Base-by-base conservation (phyloP, 2,329 filamentous ascomycete genomes). In the Colletotrichum phormii region DNA sequence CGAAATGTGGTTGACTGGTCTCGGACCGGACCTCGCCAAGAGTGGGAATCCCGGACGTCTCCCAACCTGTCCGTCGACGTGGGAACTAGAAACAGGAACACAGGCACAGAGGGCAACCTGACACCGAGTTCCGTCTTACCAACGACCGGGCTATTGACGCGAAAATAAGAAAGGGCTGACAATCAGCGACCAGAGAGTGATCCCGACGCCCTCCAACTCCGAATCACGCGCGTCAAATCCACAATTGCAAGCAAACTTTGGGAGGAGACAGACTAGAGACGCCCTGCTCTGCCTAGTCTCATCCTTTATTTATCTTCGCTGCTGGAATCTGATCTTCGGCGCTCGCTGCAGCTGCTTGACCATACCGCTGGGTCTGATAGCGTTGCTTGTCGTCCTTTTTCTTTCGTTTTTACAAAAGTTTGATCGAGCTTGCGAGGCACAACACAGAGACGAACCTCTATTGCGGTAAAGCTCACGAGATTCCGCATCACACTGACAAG, bases 261-360 rank as follows among this genome's bases (percentile, higher is more conserved):
- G 18, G 31, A 22, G 8, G 42, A 49, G 18, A 49, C 18, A 22
- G 42, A 49, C 15, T 18, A 22, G 42, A 49, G 42, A 49, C 42
- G 18, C 42, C 42, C 18, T 18, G 24, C 42, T 5, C n/a, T 64
- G 46, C 22, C 58, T 66, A 54, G 49, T 66, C 54, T 66, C 54
- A 59, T 59, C 29, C 18, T 9, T 24, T 24, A 4, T 37, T 15
- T 18, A 31, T 42, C 24, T 18, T 22, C 37, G 26, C 7, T n/a
- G n/a, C 18, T 18, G 18, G 18, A 29, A 67, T 59, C 67, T 64
- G 67, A 69, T 58, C 35, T 69, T 59, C 60, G 60, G 53, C 22
- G 53, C 42, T 49, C 18, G 42, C 42, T 49, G 67, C 53, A 42
- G 53, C 35, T 37, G 60, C 53, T 58, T 9, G 54, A 49, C 60